phyloP scores from a whole-genome alignment of 2,329 filamentous ascomycete genomes.

The Lachnellula hyalina region DNA sequence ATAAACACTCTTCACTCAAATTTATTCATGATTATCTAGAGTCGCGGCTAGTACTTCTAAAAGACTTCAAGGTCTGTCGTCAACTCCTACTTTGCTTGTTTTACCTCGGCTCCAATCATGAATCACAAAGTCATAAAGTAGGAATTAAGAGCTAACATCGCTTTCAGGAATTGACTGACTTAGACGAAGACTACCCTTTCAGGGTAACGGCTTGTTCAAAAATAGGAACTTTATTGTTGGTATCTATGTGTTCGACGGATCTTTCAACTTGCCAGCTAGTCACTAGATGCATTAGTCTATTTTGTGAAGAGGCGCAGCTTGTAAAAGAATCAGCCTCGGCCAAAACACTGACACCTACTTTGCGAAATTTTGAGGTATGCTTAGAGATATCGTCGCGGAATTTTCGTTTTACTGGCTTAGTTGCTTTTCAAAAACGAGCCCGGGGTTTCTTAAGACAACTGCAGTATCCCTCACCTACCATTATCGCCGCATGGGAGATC shows the following conservation, averaged over 20 bases:
- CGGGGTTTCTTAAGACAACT: conserved; percentile 55
- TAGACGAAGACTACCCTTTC: conserved; percentile 51
- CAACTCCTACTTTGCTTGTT: conserved; percentile 21
- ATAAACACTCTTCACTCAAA: conserved; percentile 24
- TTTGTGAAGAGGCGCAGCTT: conserved; percentile 56
- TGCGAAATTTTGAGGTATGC: conserved; percentile 58
- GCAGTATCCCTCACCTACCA: conserved; percentile 59
- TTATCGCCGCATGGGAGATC: conserved; percentile 61
- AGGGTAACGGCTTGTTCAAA: conserved; percentile 47
- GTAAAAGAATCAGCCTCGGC: conserved; percentile 46
- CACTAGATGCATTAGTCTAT: conserved; percentile 54
- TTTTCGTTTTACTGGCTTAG: conserved; percentile 62
- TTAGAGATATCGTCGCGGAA: conserved; percentile 56
- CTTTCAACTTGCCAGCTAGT: conserved; percentile 61
- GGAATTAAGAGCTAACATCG: conserved; percentile 6
- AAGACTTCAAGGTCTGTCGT: conserved; percentile 26
- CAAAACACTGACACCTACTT: conserved; percentile 47
- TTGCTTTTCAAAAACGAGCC: conserved; percentile 64
- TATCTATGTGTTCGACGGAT: conserved; percentile 60
- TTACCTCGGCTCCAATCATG: background rate
- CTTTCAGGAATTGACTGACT: conserved; percentile 47
- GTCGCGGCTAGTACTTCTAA: conserved; percentile 48
- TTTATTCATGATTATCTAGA: conserved; percentile 52
- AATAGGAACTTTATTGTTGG: conserved; percentile 57
- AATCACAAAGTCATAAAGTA: background rate